Evolutionary conservation across 2,329 filamentous ascomycete species (phyloP).

Genomic region (Alternaria triticina): DNA sequence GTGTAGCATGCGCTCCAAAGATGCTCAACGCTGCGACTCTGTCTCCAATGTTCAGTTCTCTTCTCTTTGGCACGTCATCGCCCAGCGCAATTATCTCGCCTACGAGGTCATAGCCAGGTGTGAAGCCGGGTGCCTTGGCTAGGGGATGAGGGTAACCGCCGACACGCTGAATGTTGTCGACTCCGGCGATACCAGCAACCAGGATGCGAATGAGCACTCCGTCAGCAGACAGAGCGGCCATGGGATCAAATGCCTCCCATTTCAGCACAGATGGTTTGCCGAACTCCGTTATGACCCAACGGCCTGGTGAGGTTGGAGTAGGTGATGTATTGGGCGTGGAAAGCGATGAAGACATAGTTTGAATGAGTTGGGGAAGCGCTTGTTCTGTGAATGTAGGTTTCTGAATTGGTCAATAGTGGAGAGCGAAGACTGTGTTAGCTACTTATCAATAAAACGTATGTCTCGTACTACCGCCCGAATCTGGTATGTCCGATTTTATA

Average conservation of each 20-base stretch:
- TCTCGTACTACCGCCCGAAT: background rate
- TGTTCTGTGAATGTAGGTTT: background rate
- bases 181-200: conserved; percentile 13
- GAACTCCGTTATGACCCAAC: conserved; percentile 11
- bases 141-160: conserved; percentile 13
- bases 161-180: conserved; percentile 15
- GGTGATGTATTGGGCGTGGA: conserved; percentile 8
- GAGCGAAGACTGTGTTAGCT: background rate
- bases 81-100: conserved; percentile 11
- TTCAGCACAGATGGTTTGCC: conserved; percentile 10
- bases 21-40: conserved; percentile 4
- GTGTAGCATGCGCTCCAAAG: conserved; percentile 10
- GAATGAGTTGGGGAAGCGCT: background rate
- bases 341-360: background rate
- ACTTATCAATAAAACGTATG: background rate
- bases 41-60: conserved; percentile 6
- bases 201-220: conserved; percentile 13
- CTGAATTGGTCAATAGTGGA: background rate
- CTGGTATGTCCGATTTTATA: background rate
- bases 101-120: conserved; percentile 15
- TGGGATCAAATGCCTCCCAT: conserved; percentile 10
- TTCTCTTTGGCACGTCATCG: background rate
- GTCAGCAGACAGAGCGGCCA: background rate
- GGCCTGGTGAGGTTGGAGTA: conserved; percentile 7
- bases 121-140: conserved; percentile 6